These are phyloP conservation scores for Magnolia kwangsiensis DNA, from an alignment of 164 flowering plant genomes.

Conservation along the genomic window DNA sequence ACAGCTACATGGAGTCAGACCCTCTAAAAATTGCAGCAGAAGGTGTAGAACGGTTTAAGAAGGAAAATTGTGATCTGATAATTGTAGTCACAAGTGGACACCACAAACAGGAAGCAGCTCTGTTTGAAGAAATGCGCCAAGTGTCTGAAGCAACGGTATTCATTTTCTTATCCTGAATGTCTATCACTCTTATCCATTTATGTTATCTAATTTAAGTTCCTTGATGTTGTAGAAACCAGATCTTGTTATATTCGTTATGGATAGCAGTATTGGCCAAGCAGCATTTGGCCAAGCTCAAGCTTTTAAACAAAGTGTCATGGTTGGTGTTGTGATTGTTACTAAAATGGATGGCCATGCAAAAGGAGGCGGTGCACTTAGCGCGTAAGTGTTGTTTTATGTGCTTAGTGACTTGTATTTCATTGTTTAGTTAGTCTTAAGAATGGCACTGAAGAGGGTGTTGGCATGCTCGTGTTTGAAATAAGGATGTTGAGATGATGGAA, in stretches of 20 bases:
- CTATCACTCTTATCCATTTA: neutral
- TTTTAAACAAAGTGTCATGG: slow-evolving; percentile 92
- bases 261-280: slow-evolving; percentile 99
- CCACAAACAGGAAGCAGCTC: slow-evolving; percentile 95
- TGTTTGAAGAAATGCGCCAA: slow-evolving; percentile 99
- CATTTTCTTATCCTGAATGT: neutral
- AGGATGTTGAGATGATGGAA: neutral
- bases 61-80: slow-evolving; percentile 95
- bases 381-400: slow-evolving; percentile 21
- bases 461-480: neutral
- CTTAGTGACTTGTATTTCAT: neutral
- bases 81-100: slow-evolving; percentile 99
- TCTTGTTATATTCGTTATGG: slow-evolving; percentile 97
- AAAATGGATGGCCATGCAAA: slow-evolving; percentile 42
- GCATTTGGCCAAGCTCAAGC: slow-evolving; percentile 99
- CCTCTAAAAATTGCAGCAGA: slow-evolving; percentile 95
- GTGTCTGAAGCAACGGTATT: slow-evolving; percentile 94
- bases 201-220: neutral
- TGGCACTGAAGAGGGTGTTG: neutral
- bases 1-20: slow-evolving; percentile 95
- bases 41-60: slow-evolving; percentile 90
- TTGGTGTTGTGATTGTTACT: slow-evolving; percentile 87
- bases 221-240: slow-evolving; percentile 79
- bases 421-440: neutral
- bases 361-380: slow-evolving; percentile 43